These are phyloP conservation scores for Leishmania major DNA, from an alignment of 208 protist species.

Conservation along the genomic window DNA sequence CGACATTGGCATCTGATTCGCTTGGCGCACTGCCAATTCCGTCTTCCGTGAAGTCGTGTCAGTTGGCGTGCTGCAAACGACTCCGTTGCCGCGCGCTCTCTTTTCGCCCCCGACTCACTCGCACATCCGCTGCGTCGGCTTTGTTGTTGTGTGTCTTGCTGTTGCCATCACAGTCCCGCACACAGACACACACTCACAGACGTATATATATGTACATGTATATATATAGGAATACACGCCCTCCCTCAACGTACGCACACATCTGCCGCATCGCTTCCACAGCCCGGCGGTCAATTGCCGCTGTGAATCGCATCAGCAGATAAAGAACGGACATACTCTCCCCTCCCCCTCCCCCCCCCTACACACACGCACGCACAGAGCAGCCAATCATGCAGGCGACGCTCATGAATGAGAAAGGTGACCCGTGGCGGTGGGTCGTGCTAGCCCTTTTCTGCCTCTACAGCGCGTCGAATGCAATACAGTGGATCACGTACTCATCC, in stretches of 20 bases:
- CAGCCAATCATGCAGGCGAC: conserved; percentile 1
- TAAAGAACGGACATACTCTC: neutral
- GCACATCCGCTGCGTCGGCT: no score
- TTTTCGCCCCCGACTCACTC: neutral
- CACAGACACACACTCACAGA: no score
- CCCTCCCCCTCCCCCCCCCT: no score
- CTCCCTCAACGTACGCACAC: neutral
- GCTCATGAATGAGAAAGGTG: conserved; percentile 21
- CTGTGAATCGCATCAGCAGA: neutral
- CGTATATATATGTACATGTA: neutral
- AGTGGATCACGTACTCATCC: conserved; percentile 74
- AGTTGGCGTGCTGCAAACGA: neutral
- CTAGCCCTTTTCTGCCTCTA: conserved; percentile 64
- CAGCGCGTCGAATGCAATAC: conserved; percentile 72
- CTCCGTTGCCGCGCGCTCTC: neutral
- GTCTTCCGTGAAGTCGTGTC: neutral
- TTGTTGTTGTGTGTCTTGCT: no score
- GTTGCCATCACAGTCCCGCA: neutral
- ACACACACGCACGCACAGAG: neutral
- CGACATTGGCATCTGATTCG: no score
- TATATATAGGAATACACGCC: neutral
- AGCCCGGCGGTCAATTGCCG: neutral
- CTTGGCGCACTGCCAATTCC: no score
- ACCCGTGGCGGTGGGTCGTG: conserved; percentile 62
- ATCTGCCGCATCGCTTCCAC: neutral